phyloP scores from a whole-genome alignment of 2,329 filamentous ascomycete genomes.

The Xylariaceae sp. region DNA sequence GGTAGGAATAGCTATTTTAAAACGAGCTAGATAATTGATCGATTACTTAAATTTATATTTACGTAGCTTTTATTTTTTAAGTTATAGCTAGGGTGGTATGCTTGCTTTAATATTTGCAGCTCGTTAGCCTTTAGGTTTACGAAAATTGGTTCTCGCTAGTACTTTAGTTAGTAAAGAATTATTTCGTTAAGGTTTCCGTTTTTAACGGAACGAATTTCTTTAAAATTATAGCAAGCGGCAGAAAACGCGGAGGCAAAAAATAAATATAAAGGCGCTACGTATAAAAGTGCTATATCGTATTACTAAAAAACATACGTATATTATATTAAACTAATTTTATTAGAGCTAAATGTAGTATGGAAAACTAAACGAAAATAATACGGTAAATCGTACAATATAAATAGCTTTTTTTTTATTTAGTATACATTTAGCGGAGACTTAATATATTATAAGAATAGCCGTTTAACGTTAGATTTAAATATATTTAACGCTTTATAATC shows the following conservation, averaged over 20 bases:
- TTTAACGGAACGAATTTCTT: constrained; percentile 10
- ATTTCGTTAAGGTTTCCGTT: not conserved
- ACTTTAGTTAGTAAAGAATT: constrained; percentile 12
- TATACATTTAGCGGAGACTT: not conserved
- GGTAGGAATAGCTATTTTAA: constrained; percentile 13
- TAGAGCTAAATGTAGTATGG: constrained; percentile 10
- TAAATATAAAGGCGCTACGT: constrained; percentile 14
- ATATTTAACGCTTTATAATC: constrained; percentile 5
- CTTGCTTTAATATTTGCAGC: constrained; percentile 14
- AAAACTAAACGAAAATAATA: constrained; percentile 16
- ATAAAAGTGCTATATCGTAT: constrained; percentile 9
- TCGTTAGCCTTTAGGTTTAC: constrained; percentile 8
- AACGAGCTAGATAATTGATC: constrained; percentile 15
- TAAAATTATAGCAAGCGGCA: constrained; percentile 8
- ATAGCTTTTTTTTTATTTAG: not conserved
- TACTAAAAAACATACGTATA: constrained; percentile 15
- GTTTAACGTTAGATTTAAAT: not conserved
- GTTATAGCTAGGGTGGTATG: constrained; percentile 21
- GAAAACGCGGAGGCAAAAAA: constrained; percentile 12
- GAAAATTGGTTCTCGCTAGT: constrained; percentile 15
- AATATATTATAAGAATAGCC: not conserved
- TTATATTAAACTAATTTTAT: constrained; percentile 13
- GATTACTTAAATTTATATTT: constrained; percentile 9
- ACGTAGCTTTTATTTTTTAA: constrained; percentile 14
- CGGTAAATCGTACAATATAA: constrained; percentile 20